Evolutionary conservation across 2,329 filamentous ascomycete genomes (phyloP), one percentile per base, ranked within the genome.

Genomic region (Bipolaris cookei): DNA sequence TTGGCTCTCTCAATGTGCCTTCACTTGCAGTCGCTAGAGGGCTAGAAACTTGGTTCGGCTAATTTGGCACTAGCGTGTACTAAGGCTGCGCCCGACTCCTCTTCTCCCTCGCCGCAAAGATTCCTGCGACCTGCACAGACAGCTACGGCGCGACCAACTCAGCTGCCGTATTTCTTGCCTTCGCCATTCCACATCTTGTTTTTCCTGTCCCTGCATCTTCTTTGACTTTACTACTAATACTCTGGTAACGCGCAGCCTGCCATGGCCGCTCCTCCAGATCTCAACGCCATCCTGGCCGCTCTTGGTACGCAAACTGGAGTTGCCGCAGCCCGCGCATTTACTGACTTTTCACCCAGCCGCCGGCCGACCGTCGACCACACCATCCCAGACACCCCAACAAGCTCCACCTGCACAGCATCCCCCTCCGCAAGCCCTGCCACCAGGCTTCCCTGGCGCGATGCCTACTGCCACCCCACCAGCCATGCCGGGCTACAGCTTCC

Each of bases 401-500:
- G 70, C 69, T 20, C 75, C 65, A 48, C 70, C 62, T 54, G 74
- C 76, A 25, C 77, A 77, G 53, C 78, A 77, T 54, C 66, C 76
- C 49, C 79, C 79, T 39, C 78, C 79, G 39, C 76, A 78, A 55
- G 79, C 75, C 56, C 63, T 78, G 48, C 76, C 79, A 42, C 74
- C 76, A 48, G 76, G 77, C 51, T 83, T 80, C 59, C 80, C 79
- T 39, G 74, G 72, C 70, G 71, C 74, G 51, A 75, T 76, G 61
- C 76, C 71, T 37, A 73, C 70, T 58, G 68, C 79, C 58, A 72
- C 78, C 68, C 73, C 77, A 42, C 79, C 81, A 45, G 71, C 70
- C 35, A 71, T 76, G 7, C 68, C 77, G 32, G 75, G 76, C 55
- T 86, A 82, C 67, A 73, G 77, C 28, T 79, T 89, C 28, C 89